Percentiles rank a stretch among this genome's conserved stretches.
Evolutionary conservation across 1,284 basidiomycete genomes (phyloP).

Genomic region (Singerocomus inundabilis): DNA sequence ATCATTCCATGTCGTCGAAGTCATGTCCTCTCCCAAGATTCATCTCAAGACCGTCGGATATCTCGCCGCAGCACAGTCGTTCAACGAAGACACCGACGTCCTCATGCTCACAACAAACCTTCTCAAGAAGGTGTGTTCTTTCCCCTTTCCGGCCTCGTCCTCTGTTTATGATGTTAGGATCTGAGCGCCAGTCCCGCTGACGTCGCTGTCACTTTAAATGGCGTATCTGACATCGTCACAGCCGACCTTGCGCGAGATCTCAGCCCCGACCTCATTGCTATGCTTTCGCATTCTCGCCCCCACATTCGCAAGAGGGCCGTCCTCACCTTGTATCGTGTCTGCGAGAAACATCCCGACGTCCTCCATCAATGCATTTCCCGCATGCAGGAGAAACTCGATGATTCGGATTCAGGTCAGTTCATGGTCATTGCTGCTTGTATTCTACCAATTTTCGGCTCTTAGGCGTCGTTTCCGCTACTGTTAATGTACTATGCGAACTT

Average conservation of each 20-base stretch:
- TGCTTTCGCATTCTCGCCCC: slow-evolving; percentile 90
- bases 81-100: slow-evolving; percentile 93
- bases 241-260: slow-evolving; percentile 89
- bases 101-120: slow-evolving; percentile 97
- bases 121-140: slow-evolving; percentile 83
- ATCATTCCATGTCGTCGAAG: slow-evolving; percentile 94
- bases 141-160: not conserved
- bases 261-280: slow-evolving; percentile 80
- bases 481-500: slow-evolving; percentile 94
- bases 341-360: slow-evolving; percentile 79
- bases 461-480: slow-evolving; percentile 91
- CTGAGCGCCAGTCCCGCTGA: slow-evolving; percentile 76
- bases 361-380: slow-evolving; percentile 64
- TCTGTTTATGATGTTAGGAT: slow-evolving; percentile 55
- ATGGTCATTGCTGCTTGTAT: not conserved
- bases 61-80: slow-evolving; percentile 91
- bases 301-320: slow-evolving; percentile 89
- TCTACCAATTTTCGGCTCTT: slow-evolving; percentile 1
- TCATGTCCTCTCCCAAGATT: slow-evolving; percentile 91
- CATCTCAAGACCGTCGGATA: slow-evolving; percentile 97
- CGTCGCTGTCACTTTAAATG: slow-evolving; percentile 81
- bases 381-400: slow-evolving; percentile 83
- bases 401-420: slow-evolving; percentile 71
- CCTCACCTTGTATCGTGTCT: slow-evolving; percentile 76
- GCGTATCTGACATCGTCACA: slow-evolving; percentile 86